These are phyloP conservation scores for Pichia sp. DNA, from an alignment of 1,139 yeast species.

Conservation along the genomic window DNA sequence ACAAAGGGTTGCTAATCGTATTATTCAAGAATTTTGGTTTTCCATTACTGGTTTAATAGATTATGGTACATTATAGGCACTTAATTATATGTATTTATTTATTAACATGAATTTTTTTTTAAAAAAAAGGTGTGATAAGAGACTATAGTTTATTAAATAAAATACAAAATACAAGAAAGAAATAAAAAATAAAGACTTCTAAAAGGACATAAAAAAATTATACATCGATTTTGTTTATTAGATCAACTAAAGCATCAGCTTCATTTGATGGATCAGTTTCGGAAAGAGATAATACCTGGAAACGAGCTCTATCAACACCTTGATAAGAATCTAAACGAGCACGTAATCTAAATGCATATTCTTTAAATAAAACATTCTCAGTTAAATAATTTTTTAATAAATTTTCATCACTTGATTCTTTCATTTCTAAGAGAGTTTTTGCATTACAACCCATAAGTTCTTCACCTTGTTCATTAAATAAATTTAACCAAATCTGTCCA, in stretches of 20 bases:
- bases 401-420: constrained; percentile 39
- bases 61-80: constrained; percentile 29
- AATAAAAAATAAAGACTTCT: no score
- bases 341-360: constrained; percentile 66
- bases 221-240: constrained; percentile 38
- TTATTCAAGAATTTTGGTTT: constrained; percentile 64
- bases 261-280: constrained; percentile 59
- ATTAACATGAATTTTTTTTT: background rate
- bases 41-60: constrained; percentile 44
- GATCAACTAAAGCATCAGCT: constrained; percentile 49
- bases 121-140: constrained; percentile 1
- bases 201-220: no score
- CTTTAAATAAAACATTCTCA: constrained; percentile 55
- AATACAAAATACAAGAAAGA: no score
- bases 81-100: no score
- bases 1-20: constrained; percentile 48
- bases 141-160: constrained; percentile 1
- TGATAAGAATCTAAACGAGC: constrained; percentile 83
- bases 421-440: constrained; percentile 50
- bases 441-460: constrained; percentile 67
- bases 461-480: constrained; percentile 81
- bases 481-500: constrained; percentile 81
- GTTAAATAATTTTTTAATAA: constrained; percentile 43
- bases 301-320: constrained; percentile 71
- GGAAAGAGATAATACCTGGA: constrained; percentile 52